Conservation (phyloP, 2,329 filamentous ascomycete species). For the Ascochyta rabiei region DNA sequence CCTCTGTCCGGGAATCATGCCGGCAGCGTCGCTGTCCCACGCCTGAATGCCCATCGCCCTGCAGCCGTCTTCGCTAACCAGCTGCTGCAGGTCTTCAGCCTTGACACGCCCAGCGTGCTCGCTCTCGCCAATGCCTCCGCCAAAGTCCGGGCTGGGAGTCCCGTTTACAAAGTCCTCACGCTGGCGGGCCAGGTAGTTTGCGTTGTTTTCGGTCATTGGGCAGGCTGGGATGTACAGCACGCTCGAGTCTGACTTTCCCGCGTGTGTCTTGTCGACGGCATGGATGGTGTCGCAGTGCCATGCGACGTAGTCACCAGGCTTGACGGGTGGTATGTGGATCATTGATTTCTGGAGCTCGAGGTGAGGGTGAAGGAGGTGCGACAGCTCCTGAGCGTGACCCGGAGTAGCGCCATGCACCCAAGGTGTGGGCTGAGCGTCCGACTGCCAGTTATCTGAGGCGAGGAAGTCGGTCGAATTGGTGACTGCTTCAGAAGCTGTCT, state of each 20-base stretch:
- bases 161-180: slow-evolving; percentile 73
- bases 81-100: slow-evolving; percentile 46
- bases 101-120: slow-evolving; percentile 52
- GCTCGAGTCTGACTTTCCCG: slow-evolving; percentile 74
- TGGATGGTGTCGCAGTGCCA: slow-evolving; percentile 86
- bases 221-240: slow-evolving; percentile 91
- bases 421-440: slow-evolving; percentile 60
- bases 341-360: slow-evolving; percentile 70
- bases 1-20: slow-evolving; percentile 58
- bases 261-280: slow-evolving; percentile 80
- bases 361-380: slow-evolving; percentile 69
- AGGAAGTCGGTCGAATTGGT: slow-evolving; percentile 51
- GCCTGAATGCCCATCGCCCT: slow-evolving; percentile 61
- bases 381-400: slow-evolving; percentile 73
- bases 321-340: slow-evolving; percentile 72
- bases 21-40: slow-evolving; percentile 56
- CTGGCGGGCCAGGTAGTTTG: slow-evolving; percentile 72
- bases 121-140: slow-evolving; percentile 67
- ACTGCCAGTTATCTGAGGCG: slow-evolving; percentile 65
- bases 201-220: slow-evolving; percentile 77
- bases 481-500: slow-evolving; percentile 37
- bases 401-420: slow-evolving; percentile 73
- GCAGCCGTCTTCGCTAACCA: slow-evolving; percentile 56
- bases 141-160: slow-evolving; percentile 56
- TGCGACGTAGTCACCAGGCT: slow-evolving; percentile 75